Base-by-base conservation (phyloP, 306 rosid species). In the Cicer chorassanicum region DNA sequence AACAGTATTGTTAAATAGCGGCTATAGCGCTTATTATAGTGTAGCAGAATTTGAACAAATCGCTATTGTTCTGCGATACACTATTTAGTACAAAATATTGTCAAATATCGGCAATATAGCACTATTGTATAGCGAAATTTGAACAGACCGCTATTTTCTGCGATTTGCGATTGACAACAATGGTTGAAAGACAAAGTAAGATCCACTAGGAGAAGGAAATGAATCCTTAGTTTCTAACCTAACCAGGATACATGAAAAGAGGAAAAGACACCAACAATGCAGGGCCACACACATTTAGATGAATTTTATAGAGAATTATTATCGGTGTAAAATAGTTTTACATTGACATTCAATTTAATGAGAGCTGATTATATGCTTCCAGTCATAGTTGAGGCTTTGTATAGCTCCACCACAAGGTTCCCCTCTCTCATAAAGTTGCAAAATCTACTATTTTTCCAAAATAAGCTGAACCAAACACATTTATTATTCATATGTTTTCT, bases 151-250 rank as follows among this genome's bases (percentile, higher is more conserved):
- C 34, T 29, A 29, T 29, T 29, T 29, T 4, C 0, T 29, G 34
- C 34, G 34, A 29, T 29, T 0, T 29, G 34, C 34, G 4, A 29
- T 29, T 29, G 4, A 29, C 34, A 29, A 3, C 4, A 29, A 3
- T 29, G 18, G 53, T 53, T 19, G 34, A 67, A 53, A 68, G 36
- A 5, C 14, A 46, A 45, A 34, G 57, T 3, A 9, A 12, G 59
- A 38, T 36, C 18, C n/a, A 4, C 70, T 40, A 8, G 38, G 19
- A 18, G 39, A 55, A 13, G 1, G 13, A n/a, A 55, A 55, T 55
- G 62, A 36, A 18, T 19, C 62, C 62, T 41, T 4, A 59, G 70
- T 9, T 44, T 44, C 64, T 34, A 65, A 60, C 12, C 29, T n/a
- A 3, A 57, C 57, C 44, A 9, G 15, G 1, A 45, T 59, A 34